phyloP scores from a whole-genome alignment of 257 asterid species.

The Thymus mandschuricus region DNA sequence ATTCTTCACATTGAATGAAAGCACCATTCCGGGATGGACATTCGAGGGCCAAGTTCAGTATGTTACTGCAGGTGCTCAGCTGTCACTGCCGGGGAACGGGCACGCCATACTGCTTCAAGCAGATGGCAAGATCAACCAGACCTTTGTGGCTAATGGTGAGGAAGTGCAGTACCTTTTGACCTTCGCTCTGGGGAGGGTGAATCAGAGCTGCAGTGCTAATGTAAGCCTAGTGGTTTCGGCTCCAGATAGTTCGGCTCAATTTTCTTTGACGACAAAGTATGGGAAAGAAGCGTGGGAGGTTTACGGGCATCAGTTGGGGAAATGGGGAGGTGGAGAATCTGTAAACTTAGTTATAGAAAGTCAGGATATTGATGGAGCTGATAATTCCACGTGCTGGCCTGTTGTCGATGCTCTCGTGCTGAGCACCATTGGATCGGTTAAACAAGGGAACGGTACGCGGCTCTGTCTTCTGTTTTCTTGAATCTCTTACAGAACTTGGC shows the following conservation, averaged over 20 bases:
- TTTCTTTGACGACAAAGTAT: slow-evolving; percentile 37
- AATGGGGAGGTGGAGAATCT: slow-evolving; percentile 54
- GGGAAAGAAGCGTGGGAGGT: slow-evolving; percentile 52
- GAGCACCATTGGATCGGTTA: slow-evolving; percentile 34
- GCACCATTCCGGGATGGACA: slow-evolving; percentile 64
- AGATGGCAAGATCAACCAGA: slow-evolving; percentile 60
- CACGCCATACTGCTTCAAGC: slow-evolving; percentile 54
- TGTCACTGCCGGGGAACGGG: slow-evolving; percentile 37
- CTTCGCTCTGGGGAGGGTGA: slow-evolving; percentile 47
- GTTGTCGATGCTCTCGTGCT: slow-evolving; percentile 47
- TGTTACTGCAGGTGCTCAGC: slow-evolving; percentile 35
- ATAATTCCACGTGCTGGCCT: slow-evolving; percentile 67
- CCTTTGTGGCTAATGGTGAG: slow-evolving; percentile 49
- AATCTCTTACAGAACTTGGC: background rate
- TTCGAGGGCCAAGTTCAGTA: slow-evolving; percentile 51
- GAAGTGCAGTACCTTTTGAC: slow-evolving; percentile 47
- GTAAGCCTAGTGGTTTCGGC: slow-evolving; percentile 64
- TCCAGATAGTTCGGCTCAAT: slow-evolving; percentile 53
- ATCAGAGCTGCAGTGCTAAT: slow-evolving; percentile 44
- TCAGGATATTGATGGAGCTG: slow-evolving; percentile 42
- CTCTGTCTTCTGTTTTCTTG: slow-evolving; percentile 2
- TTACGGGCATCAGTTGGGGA: slow-evolving; percentile 55
- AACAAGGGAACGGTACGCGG: slow-evolving; percentile 36
- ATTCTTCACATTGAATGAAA: slow-evolving; percentile 40
- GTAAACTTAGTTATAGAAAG: slow-evolving; percentile 56